phyloP scores from a whole-genome alignment of 805 yeast genomes.

The Wilhelminamyces savonicus region DNA sequence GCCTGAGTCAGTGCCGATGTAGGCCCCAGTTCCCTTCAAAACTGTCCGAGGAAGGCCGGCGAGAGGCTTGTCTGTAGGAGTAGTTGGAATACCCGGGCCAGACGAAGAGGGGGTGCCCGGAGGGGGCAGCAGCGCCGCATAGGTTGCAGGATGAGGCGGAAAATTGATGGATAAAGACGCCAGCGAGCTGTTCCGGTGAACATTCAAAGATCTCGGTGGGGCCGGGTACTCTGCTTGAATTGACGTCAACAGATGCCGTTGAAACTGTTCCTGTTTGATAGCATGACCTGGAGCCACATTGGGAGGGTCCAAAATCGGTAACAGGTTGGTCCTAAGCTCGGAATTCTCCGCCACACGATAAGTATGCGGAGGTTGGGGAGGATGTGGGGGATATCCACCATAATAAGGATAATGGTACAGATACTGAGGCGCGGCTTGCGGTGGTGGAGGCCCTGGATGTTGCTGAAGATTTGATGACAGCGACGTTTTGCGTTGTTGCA shows the following conservation, averaged over 20 bases:
- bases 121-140: not conserved
- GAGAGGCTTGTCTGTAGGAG: not conserved
- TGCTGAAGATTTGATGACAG: too few relatives aligned
- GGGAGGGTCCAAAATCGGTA: too few relatives aligned
- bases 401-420: too few relatives aligned
- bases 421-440: not conserved
- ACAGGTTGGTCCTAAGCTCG: not conserved
- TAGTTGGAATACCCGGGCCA: not conserved
- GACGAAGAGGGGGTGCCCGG: not conserved
- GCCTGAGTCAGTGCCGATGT: not conserved
- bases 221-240: not conserved
- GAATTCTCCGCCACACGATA: not conserved
- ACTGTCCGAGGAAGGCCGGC: not conserved
- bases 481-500: too few relatives aligned
- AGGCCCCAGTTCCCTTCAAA: not conserved
- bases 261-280: not conserved
- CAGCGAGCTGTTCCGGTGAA: too few relatives aligned
- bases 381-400: not conserved
- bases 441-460: too few relatives aligned
- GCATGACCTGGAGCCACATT: too few relatives aligned
- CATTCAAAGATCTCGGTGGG: too few relatives aligned
- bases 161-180: too few relatives aligned
- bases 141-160: too few relatives aligned
- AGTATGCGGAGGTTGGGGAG: not conserved
- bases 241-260: not conserved